Base-by-base conservation (phyloP, 495 filamentous ascomycete genomes). In the Neohortaea acidophila region DNA sequence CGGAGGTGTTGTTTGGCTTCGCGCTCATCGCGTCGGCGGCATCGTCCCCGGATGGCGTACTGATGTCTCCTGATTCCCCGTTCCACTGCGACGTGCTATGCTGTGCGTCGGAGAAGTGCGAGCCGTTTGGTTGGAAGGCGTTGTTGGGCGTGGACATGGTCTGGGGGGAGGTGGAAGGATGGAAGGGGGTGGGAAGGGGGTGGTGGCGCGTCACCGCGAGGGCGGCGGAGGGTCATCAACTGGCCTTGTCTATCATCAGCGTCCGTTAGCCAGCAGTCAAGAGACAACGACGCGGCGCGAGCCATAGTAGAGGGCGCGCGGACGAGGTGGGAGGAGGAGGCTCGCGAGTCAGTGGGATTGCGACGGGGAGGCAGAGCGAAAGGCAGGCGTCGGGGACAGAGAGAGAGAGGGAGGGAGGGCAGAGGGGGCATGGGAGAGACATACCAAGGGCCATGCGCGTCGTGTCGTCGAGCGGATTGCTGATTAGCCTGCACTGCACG, bases 21-120 rank as follows among this genome's bases (percentile, higher is more conserved):
- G 14, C 27, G 34, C 32, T 39, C 17, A 34, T 38, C 19, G 22
- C 20, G 28, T 36, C 7, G 2, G 14, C 25, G n/a, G 14, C 14
- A 22, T 32, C 25, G 14, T 35, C n/a, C 21, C 20, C 26, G 11
- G 32, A 28, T 18, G 44, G 20, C 3, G 36, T 11, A 18, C 36
- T 41, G 6, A 49, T 42, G 6, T 41, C 45, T 3, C 38, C 46
- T 14, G 41, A 15, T 8, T 12, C 31, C 27, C 45, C 40, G 21
- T 49, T 40, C 46, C 41, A 37, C 33, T 41, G 42, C 4, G 13
- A 29, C 6, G 21, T 21, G 36, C 9, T 45, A 6, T 30, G 10
- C 6, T 34, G 43, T 10, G 29, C 22, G 41, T 33, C 33, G 43
- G 8, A 20, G 11, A 20, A 24, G 20, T 21, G 20, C n/a, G n/a